Evolutionary conservation across 2,329 filamentous ascomycete genomes (phyloP).

Genomic region (Metarhizium rileyi): DNA sequence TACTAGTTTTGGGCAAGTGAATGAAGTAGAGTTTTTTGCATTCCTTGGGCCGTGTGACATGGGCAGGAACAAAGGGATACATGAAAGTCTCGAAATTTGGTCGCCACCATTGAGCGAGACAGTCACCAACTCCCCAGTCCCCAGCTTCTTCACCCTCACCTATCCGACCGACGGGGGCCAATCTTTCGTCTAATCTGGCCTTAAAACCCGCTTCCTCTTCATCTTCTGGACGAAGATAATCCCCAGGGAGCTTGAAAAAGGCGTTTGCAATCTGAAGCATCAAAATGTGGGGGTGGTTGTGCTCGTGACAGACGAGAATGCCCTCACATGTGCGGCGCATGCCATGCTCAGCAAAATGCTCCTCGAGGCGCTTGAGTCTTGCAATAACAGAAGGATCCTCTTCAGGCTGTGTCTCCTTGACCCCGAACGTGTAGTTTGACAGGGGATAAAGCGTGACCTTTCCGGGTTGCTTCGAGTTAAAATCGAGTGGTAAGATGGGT

Average conservation of each 20-base stretch:
- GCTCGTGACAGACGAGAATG: constrained; percentile 94
- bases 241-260: constrained; percentile 97
- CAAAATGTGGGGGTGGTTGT: constrained; percentile 96
- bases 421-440: constrained; percentile 97
- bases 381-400: constrained; percentile 94
- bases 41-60: constrained; percentile 94
- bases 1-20: constrained; percentile 84
- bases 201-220: constrained; percentile 96
- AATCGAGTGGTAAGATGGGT: constrained; percentile 70
- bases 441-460: constrained; percentile 89
- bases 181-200: constrained; percentile 77
- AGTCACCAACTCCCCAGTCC: constrained; percentile 92
- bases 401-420: constrained; percentile 96
- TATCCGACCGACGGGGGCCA: constrained; percentile 82
- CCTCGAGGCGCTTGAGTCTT: constrained; percentile 85
- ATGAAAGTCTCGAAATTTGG: constrained; percentile 99
- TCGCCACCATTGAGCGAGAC: constrained; percentile 95
- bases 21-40: constrained; percentile 99
- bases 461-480: constrained; percentile 80
- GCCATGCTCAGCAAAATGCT: constrained; percentile 84
- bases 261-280: constrained; percentile 99
- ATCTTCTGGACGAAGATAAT: constrained; percentile 83
- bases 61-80: constrained; percentile 95
- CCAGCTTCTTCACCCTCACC: constrained; percentile 75
- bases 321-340: constrained; percentile 98